Evolutionary conservation across 2,329 filamentous ascomycete species (phyloP), one percentile per base, ranked within the genome.

Genomic region (Claviceps sorghi): DNA sequence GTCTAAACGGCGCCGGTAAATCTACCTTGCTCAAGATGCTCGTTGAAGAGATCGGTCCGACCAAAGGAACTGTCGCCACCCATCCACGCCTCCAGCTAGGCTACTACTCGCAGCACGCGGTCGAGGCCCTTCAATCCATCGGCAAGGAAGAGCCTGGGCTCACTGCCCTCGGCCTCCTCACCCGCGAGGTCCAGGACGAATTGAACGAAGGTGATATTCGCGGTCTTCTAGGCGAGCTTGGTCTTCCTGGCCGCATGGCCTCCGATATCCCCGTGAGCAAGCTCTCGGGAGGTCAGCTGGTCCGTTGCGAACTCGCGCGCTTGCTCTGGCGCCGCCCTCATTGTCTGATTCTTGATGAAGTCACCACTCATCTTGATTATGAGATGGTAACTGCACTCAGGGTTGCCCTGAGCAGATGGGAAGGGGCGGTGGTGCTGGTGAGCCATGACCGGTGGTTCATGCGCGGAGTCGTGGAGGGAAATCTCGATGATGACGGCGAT

Each of bases 401-500:
- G 1, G 73, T 78, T 26, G 84, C 83, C 2, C 64, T 94, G 56
- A 73, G 76, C 15, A 69, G 69, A 2, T 94, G 85, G 75, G 76
- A 82, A 52, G 88, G 88, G 0, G 87, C 86, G 0, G 76, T 93
- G 4, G 68, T 94, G 41, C 69, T 93, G 5, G 83, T 93, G 4
- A 88, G 82, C 38, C 88, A 94, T 69, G 88, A 94, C 64, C 75
- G 88, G 34, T 94, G 86, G 74, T 84, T 94, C 60, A 77, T 93
- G 68, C 76, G 83, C 46, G 81, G 80, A 2, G 85, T 85, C 0
- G 73, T 93, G 1, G 59, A 72, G 54, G 65, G 65, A 3, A 56
- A 57, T 8, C 43, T 72, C 43, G 69, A 67, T 3, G 69, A 44
- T 26, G 42, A 44, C 15, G 42, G 15, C 17, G 42, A 17, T 17